Conservation (phyloP, 2,329 filamentous ascomycete species). For the Dactylellina leptospora region DNA sequence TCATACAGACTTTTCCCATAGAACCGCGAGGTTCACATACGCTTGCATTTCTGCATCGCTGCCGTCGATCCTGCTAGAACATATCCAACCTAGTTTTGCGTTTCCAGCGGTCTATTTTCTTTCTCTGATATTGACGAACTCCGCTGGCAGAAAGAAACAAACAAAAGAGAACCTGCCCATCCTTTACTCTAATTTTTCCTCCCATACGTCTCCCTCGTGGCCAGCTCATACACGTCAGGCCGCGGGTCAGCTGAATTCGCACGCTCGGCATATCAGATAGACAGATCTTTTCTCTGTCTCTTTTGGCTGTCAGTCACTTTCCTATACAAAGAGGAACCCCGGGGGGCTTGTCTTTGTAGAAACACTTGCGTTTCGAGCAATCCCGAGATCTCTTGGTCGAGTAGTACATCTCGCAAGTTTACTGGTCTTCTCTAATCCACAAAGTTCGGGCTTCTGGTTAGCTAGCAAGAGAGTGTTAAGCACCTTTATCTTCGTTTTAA, state of each 20-base stretch:
- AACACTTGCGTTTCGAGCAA: slow-evolving; percentile 52
- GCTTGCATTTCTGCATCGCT: slow-evolving; percentile 51
- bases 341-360: slow-evolving; percentile 42
- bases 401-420: slow-evolving; percentile 45
- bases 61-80: slow-evolving; percentile 47
- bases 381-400: slow-evolving; percentile 44
- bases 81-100: slow-evolving; percentile 23
- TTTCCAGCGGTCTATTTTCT: slow-evolving; percentile 1
- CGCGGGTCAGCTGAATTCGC: slow-evolving; percentile 52
- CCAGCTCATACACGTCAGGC: slow-evolving; percentile 53
- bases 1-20: slow-evolving; percentile 18
- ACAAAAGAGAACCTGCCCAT: too few species aligned
- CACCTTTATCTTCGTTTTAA: slow-evolving; percentile 48
- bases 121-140: slow-evolving; percentile 34
- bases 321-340: slow-evolving; percentile 45
- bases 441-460: slow-evolving; percentile 35
- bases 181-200: too few species aligned
- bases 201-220: slow-evolving; percentile 37
- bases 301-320: slow-evolving; percentile 3
- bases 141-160: slow-evolving; percentile 49
- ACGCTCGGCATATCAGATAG: slow-evolving; percentile 37
- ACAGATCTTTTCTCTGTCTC: not conserved
- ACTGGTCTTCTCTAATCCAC: slow-evolving; percentile 48
- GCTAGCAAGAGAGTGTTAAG: slow-evolving; percentile 33
- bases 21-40: slow-evolving; percentile 28